Evolutionary conservation across 805 yeast species (phyloP), one percentile per base, ranked within the genome.

Genomic region (Pichia nakasei): DNA sequence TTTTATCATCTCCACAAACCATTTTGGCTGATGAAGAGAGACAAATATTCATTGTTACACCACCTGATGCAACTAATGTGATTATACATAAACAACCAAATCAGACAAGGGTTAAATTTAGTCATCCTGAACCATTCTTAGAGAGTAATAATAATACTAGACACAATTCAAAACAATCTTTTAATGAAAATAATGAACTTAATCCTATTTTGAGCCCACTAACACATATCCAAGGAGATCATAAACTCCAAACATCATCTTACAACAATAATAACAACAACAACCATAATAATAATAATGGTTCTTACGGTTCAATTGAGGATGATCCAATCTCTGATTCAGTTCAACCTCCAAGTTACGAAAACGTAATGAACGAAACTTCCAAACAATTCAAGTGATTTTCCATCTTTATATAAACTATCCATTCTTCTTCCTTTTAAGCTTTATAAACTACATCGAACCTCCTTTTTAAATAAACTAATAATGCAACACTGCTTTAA

Each of bases 1-100:
- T 83, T 44, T 64, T 78, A 45, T 61, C 63, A 38, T 73, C 77
- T 50, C 84, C 85, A 11, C 55, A 55, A 22, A 15, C 21, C 35
- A 38, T 33, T 19, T 24, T 40, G 2, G 22, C 38, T 3, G 47
- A 48, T 24, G 61, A 60, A 45, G 63, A 55, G 51, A 52, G 50
- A 43, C 63, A 60, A 38, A 52, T 60, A 17, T 47, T 56, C 38
- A 52, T 59, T 22, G 54, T 50, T 15, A 38, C 55, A 5, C 57
- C 59, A 9, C 57, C 55, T 2, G 43, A 52, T 19, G 29, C 45
- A 27, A 39, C 38, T 11, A 26, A 43, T 24, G 44, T 53, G 22
- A 39, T 48, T 18, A 49, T 54, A 22, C 52, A 50, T 31, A 53
- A 48, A 45, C 60, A 58, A 37, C 63, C 59, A 35, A 53, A 52